Base-by-base conservation (phyloP, 345 rosid species). In the Boechera divaricarpa region DNA sequence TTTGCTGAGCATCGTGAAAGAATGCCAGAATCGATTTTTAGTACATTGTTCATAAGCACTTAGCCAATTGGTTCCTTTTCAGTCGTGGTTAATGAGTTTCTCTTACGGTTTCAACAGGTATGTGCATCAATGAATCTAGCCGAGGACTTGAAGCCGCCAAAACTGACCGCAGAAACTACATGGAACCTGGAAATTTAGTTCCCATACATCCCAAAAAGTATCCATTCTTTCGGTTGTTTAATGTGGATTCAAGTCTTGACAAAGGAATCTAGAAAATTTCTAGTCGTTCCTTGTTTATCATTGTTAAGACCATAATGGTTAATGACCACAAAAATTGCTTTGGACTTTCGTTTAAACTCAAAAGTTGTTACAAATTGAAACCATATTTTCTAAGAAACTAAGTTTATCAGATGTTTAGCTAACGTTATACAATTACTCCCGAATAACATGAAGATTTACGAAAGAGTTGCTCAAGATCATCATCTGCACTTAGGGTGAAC, bases 71-170 rank as follows among this genome's bases (percentile, higher is more conserved):
- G 58, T 5, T 10, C 0, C 6, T 26, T 54, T 11, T 28, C 33
- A 5, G 9, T 32, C 1, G 7, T 58, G 42, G 1, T 58, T 33
- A 59, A 59, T 35, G 45, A 1, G 45, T 36, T 8, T 59, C 2
- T n/a, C 7, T 16, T 59, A 35, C 7, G 0, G 42, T 16, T 35
- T 18, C 7, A 36, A 59, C 4, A 59, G 64, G 64, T 59, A 9
- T 59, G 64, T 16, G 64, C 64, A 10, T 59, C 64, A 2, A 59
- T 59, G 64, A 59, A 59, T 59, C 45, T 59, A 59, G 64, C 45
- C 0, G 64, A 59, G 45, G 64, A 59, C 16, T 16, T 59, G 64
- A 59, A 59, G 45, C 10, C 64, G 13, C 64, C 64, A 5, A 59
- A 59, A 24, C 45, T 59, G 65, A 60, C 47, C 0, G 65, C 65